Conservation (phyloP, 1,284 basidiomycete genomes). For the Boletus chippewaensis region DNA sequence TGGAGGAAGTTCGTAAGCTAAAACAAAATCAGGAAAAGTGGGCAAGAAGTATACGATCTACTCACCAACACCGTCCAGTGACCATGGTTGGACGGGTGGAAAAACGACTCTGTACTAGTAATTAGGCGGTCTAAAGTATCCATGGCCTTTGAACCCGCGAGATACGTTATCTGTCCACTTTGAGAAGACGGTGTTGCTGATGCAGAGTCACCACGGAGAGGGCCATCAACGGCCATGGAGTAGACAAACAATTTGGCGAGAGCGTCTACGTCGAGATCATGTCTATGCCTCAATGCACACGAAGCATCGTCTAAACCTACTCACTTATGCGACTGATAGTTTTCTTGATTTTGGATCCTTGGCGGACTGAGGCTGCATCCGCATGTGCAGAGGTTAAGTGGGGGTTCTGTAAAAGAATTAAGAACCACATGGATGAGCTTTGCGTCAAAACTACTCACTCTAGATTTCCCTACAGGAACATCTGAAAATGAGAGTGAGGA, state of each 20-base stretch:
- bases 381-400: conserved; percentile 61
- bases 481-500: conserved; percentile 50
- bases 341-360: conserved; percentile 74
- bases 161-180: conserved; percentile 48
- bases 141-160: conserved; percentile 85
- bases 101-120: conserved; percentile 90
- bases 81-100: conserved; percentile 82
- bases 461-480: conserved; percentile 64
- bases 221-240: conserved; percentile 85
- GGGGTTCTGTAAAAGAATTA: conserved; percentile 41
- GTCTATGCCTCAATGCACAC: not conserved
- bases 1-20: conserved; percentile 32
- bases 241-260: conserved; percentile 88
- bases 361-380: conserved; percentile 57
- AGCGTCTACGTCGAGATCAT: conserved; percentile 44
- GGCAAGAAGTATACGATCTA: not conserved
- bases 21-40: conserved; percentile 11
- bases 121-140: conserved; percentile 86
- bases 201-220: conserved; percentile 32
- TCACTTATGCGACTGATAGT: conserved; percentile 63
- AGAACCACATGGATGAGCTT: not conserved
- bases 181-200: conserved; percentile 61
- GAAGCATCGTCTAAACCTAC: conserved; percentile 18
- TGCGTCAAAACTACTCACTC: conserved; percentile 36
- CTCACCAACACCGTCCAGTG: conserved; percentile 65